Evolutionary conservation across 306 rosid species (phyloP).

Genomic region (Trifolium fragiferum): DNA sequence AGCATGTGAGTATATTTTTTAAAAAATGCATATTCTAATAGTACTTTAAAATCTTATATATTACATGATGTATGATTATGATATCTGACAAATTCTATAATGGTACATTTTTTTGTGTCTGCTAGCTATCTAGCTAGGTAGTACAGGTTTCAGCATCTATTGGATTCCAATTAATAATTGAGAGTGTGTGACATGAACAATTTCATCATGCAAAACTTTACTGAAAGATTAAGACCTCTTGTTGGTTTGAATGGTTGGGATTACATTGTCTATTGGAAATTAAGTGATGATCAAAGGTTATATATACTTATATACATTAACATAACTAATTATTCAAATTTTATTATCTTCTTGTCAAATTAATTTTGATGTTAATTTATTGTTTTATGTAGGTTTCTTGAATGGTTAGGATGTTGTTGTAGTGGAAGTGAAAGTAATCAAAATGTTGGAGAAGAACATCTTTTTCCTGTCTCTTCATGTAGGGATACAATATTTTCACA

Average conservation of each 20-base stretch:
- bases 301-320: not conserved
- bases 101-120: conserved; percentile 31
- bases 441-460: conserved; percentile 64
- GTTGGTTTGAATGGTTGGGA: conserved; percentile 86
- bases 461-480: conserved; percentile 72
- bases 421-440: conserved; percentile 66
- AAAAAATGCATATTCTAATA: conserved; percentile 22
- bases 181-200: conserved; percentile 60
- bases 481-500: conserved; percentile 74
- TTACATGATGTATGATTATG: conserved; percentile 25
- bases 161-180: conserved; percentile 41
- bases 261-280: conserved; percentile 77
- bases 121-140: conserved; percentile 27
- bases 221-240: conserved; percentile 77
- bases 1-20: conserved; percentile 26
- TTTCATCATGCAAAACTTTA: conserved; percentile 56
- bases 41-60: conserved; percentile 19
- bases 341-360: not conserved
- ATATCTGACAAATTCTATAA: conserved; percentile 42
- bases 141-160: conserved; percentile 23
- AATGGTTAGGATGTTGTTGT: conserved; percentile 85
- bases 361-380: conserved; percentile 11
- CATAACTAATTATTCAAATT: conserved; percentile 3
- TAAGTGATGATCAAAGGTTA: conserved; percentile 88
- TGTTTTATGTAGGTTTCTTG: conserved; percentile 61